Base-by-base conservation (phyloP, 2,329 filamentous ascomycete species). In the Penicillium capsulatum region DNA sequence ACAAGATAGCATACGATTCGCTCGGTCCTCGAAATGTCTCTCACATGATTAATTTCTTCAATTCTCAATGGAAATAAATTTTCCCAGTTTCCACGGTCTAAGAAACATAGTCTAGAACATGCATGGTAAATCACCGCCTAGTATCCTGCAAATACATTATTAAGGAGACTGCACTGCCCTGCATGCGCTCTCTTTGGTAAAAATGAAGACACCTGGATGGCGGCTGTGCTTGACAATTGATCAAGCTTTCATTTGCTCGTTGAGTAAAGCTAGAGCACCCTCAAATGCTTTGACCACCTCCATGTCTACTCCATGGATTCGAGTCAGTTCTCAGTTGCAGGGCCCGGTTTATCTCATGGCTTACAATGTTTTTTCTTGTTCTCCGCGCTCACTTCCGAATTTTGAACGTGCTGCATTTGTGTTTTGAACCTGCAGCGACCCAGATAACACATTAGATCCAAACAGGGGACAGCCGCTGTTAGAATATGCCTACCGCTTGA, bases 301-400 rank as follows among this genome's bases (percentile, higher is more conserved):
- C 36, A 52, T 48, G 53, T 70, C 69, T 69, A 38, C 20, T 31
- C 16, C 22, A 33, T 42, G 17, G 7, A n/a, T n/a, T n/a, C n/a
- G n/a, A 14, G 45, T 56, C 30, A 60, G 52, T 20, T 31, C 15
- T 31, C 24, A 11, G 7, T 7, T 20, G 17, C 22, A 16, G 13
- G 17, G 13, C 20, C 22, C 7, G 10, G 35, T 16, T 16, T 7
- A 9, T 24, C 9, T 17, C 9, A 24, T 7, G 27, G 10, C 84
- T 69, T 69, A 94, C 89, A 86, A 55, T 95, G 89, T 45, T 82
- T 74, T 57, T 89, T 84, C 60, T 84, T 92, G 51, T 83, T 75
- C 38, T 81, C 79, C 40, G 94, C 72, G 17, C 73, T 76, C 27
- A 79, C 71, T 60, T 95, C 90, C 0, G 83, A 79, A 30, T 87